These are phyloP conservation scores for Magnusiomyces magnusii DNA, from an alignment of 1,139 yeast genomes.

Conservation along the genomic window DNA sequence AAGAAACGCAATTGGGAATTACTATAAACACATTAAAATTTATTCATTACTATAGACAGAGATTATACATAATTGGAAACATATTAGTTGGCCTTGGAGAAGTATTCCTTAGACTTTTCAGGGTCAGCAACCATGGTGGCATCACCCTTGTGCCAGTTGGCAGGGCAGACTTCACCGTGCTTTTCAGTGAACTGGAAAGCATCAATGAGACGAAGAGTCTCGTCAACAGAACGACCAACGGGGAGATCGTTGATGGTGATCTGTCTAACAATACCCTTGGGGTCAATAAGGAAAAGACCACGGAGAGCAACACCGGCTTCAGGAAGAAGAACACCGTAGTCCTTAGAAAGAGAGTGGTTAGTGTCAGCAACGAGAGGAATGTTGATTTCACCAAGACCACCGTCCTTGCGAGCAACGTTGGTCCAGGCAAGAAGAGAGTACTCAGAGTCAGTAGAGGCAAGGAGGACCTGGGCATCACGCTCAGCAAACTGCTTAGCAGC, in stretches of 20 bases:
- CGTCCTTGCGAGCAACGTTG: slow-evolving; percentile 91
- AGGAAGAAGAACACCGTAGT: slow-evolving; percentile 94
- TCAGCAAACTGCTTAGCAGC: slow-evolving; percentile 85
- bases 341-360: slow-evolving; percentile 88
- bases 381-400: slow-evolving; percentile 94
- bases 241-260: slow-evolving; percentile 96
- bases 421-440: slow-evolving; percentile 98
- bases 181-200: slow-evolving; percentile 99
- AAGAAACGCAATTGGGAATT: neutral
- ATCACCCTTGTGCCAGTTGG: slow-evolving; percentile 98
- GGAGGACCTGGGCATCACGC: slow-evolving; percentile 80
- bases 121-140: slow-evolving; percentile 92
- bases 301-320: slow-evolving; percentile 96
- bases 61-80: neutral
- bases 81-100: slow-evolving; percentile 44
- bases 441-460: slow-evolving; percentile 98
- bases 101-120: slow-evolving; percentile 74
- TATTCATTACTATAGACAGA: neutral
- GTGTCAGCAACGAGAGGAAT: slow-evolving; percentile 95
- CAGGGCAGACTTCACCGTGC: slow-evolving; percentile 98
- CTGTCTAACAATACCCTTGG: slow-evolving; percentile 91
- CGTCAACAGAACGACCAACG: slow-evolving; percentile 98
- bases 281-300: slow-evolving; percentile 97
- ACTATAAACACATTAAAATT: neutral
- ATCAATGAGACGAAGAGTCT: slow-evolving; percentile 92